Percentiles rank a stretch among this genome's conserved stretches.
These are phyloP conservation scores for Paracorniculantispora psalliotae DNA, from an alignment of 2,329 filamentous ascomycete genomes.

Conservation along the genomic window DNA sequence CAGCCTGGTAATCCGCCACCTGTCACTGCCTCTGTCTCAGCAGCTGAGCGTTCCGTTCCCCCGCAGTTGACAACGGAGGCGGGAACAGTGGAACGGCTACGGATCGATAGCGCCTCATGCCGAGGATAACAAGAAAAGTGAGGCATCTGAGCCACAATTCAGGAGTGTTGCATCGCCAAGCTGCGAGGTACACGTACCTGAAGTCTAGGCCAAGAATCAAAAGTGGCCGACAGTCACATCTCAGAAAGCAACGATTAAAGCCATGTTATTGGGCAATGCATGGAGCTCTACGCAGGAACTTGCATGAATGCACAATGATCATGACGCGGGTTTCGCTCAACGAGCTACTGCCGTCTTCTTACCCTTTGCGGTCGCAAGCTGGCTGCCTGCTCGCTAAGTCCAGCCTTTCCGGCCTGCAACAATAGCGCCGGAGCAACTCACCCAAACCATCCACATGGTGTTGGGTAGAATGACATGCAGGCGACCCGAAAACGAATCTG, in stretches of 20 bases:
- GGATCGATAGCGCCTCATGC: not conserved
- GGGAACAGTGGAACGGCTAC: not conserved
- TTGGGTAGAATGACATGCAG: not conserved
- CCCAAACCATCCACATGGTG: not conserved
- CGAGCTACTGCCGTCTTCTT: not conserved
- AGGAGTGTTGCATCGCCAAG: not conserved
- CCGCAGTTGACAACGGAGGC: not conserved
- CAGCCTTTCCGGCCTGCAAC: not conserved
- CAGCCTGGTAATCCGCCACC: not conserved
- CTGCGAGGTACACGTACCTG: not conserved
- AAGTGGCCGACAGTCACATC: not conserved
- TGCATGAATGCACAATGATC: not conserved
- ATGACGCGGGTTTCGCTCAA: not conserved
- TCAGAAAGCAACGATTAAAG: not conserved
- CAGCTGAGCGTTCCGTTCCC: not conserved
- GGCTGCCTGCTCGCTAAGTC: not conserved
- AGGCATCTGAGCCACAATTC: not conserved
- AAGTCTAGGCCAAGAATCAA: not conserved
- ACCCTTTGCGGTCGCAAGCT: not conserved
- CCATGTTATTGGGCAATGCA: not conserved
- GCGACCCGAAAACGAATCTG: not conserved
- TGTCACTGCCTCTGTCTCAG: not conserved
- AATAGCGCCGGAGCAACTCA: constrained; percentile 7
- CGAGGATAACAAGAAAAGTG: not conserved
- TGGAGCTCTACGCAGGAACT: not conserved